Conservation (phyloP, 495 filamentous ascomycete species). For the Trichoderma erinaceum region DNA sequence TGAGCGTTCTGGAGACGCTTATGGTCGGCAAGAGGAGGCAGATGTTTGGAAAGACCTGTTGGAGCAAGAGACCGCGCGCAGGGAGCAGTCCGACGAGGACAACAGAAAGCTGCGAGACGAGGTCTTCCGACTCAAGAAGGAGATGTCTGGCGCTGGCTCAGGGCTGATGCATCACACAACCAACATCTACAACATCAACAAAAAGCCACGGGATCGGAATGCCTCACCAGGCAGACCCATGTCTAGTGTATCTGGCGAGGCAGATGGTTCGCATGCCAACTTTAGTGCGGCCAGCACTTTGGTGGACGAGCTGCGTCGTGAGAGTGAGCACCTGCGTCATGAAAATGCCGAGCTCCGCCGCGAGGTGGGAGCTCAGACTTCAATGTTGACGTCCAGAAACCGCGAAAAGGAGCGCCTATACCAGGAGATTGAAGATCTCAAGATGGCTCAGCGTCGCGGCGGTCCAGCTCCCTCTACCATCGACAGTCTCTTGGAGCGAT, state of each 20-base stretch:
- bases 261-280: conserved; percentile 47
- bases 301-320: conserved; percentile 53
- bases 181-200: conserved; percentile 58
- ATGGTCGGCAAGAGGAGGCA: conserved; percentile 77
- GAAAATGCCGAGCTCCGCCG: conserved; percentile 90
- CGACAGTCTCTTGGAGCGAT: conserved; percentile 88
- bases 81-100: conserved; percentile 87
- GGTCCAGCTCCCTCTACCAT: conserved; percentile 58
- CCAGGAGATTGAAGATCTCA: conserved; percentile 94
- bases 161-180: conserved; percentile 48
- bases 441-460: conserved; percentile 69
- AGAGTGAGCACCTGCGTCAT: conserved; percentile 72
- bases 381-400: conserved; percentile 94
- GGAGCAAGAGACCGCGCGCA: conserved; percentile 83
- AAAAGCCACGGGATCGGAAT: conserved; percentile 47
- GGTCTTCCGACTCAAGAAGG: conserved; percentile 64
- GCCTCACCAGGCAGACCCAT: conserved; percentile 55
- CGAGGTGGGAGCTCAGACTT: conserved; percentile 91
- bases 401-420: conserved; percentile 91
- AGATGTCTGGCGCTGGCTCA: conserved; percentile 34
- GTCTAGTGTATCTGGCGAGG: conserved; percentile 54
- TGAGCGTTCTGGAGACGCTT: conserved; percentile 55
- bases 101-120: conserved; percentile 82
- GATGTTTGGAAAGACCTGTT: conserved; percentile 93
- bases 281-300: conserved; percentile 59